Conservation (phyloP, 2,329 filamentous ascomycete species). For the Helicocarpus griseus region DNA sequence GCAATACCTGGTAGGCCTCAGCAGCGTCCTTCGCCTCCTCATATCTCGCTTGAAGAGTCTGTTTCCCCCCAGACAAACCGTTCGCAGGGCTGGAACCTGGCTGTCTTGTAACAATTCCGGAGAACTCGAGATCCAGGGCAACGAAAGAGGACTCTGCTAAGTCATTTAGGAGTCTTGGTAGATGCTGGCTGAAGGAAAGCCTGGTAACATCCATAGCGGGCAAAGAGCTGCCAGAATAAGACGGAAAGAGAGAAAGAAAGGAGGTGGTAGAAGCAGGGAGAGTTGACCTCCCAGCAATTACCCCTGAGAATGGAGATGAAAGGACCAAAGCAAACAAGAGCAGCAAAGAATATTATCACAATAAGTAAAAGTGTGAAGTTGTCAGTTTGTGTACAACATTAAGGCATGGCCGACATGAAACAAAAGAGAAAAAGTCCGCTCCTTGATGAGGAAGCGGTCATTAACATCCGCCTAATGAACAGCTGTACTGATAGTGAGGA, state of each 20-base stretch:
- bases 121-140: constrained; percentile 57
- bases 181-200: constrained; percentile 38
- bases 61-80: constrained; percentile 29
- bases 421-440: background rate
- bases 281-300: background rate
- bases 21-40: constrained; percentile 51
- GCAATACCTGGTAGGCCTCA: constrained; percentile 54
- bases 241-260: background rate
- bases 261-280: background rate
- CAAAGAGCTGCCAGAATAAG: background rate
- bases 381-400: background rate
- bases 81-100: constrained; percentile 14
- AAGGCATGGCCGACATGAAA: background rate
- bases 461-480: too few relatives aligned
- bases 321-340: background rate
- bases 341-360: background rate
- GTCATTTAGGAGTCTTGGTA: constrained; percentile 48
- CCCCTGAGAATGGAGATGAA: background rate
- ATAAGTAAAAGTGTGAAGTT: background rate
- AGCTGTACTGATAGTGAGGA: too few relatives aligned
- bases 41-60: constrained; percentile 52
- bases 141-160: constrained; percentile 53
- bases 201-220: constrained; percentile 49
- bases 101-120: constrained; percentile 46
- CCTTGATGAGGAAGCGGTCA: background rate